Evolutionary conservation across 257 asterid genomes (phyloP), one percentile per base, ranked within the genome.

Genomic region (Datura wrightii): DNA sequence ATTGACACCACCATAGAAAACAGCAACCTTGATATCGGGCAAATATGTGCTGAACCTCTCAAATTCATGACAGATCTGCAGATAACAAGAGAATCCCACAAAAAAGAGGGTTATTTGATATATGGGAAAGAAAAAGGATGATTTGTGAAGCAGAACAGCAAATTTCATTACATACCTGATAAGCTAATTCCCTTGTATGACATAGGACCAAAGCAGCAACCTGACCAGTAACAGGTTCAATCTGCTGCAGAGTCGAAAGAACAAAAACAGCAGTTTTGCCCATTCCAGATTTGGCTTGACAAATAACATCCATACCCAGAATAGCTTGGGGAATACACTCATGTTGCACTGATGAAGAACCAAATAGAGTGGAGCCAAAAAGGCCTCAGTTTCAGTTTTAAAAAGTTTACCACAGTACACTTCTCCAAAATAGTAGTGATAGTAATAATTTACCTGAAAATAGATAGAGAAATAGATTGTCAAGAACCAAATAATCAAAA

Each of bases 241-340:
- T 94, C 90, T 94, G 98, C 88, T 95, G 98, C 85, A 95, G 71
- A n/a, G 97, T 92, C 56, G 99, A 95, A 63, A 95, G 94, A 70
- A 93, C 98, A 89, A 95, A 95, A 50, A 95, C 98, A 79, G 99
- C 98, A 52, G 98, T 95, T 82, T 95, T 95, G 76, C 99, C 99
- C 99, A 95, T 94, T 69, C 98, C 99, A 83, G 99, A 95, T 87
- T 95, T 95, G 8, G 99, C 99, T 92, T 94, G 99, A 89, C 99
- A 95, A 85, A 95, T 93, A 85, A 95, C 98, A 88, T 95, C 99
- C 98, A 95, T 93, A 74, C 98, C 99, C 92, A 95, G 80, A 85
- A 91, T 95, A 48, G 99, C 99, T 94, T 95, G 99, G 58, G 99
- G 99, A 66, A 95, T 95, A 84, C 99, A 94, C 91, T 95, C 99